phyloP scores from a whole-genome alignment of 2,329 filamentous ascomycete species.

The Albophoma yamanashiensis region DNA sequence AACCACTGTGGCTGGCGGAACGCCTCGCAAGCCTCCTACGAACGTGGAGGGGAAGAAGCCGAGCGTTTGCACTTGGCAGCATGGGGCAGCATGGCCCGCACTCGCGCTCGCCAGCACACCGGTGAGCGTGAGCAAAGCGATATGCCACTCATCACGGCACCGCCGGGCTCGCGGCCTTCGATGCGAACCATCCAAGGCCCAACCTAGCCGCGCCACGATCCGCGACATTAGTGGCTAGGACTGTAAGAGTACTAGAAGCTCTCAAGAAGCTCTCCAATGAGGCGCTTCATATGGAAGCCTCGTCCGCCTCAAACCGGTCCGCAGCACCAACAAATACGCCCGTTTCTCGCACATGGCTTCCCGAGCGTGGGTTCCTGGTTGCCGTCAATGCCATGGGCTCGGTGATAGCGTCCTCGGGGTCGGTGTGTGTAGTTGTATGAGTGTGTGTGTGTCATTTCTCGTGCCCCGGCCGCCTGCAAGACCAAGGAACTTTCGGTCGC shows the following conservation, averaged over 20 bases:
- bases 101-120: neutral
- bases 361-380: neutral
- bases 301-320: neutral
- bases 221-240: neutral
- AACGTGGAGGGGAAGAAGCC: neutral
- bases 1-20: neutral
- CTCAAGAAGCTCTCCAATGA: neutral
- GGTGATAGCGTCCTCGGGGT: neutral
- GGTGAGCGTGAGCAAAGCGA: neutral
- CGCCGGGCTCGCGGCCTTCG: neutral
- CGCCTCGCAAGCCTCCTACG: neutral
- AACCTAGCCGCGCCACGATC: slow-evolving; percentile 2
- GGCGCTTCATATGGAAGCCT: neutral
- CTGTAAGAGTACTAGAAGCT: neutral
- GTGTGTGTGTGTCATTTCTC: neutral
- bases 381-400: neutral
- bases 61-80: neutral
- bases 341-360: neutral
- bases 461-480: neutral
- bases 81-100: neutral
- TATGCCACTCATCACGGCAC: neutral
- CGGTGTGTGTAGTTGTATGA: neutral
- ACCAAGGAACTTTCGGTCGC: neutral
- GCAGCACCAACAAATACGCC: neutral
- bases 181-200: slow-evolving; percentile 1